Percentiles rank a stretch among this genome's conserved stretches.
Evolutionary conservation across 768 basidiomycete genomes (phyloP).

Genomic region (Pilatotrama ljubarskyi): DNA sequence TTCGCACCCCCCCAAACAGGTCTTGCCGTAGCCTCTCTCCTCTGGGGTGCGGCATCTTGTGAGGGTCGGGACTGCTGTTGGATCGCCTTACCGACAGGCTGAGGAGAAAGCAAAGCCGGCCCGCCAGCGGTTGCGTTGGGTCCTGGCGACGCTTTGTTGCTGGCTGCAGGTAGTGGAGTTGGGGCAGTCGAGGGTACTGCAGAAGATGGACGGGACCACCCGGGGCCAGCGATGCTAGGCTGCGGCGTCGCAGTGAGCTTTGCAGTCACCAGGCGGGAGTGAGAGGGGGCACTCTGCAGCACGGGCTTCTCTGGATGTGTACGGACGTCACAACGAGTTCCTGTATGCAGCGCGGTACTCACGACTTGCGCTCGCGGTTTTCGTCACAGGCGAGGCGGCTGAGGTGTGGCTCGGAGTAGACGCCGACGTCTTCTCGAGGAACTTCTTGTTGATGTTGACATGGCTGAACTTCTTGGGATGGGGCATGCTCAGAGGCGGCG

Average conservation of each 20-base stretch:
- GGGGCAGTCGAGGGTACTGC: constrained; percentile 60
- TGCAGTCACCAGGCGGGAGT: constrained; percentile 83
- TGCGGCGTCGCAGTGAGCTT: constrained; percentile 75
- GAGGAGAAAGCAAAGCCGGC: constrained; percentile 55
- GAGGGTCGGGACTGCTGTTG: constrained; percentile 57
- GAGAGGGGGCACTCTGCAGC: constrained; percentile 53
- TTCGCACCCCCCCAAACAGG: constrained; percentile 75
- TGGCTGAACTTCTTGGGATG: constrained; percentile 86
- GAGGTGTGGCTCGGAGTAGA: constrained; percentile 48
- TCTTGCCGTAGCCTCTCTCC: constrained; percentile 39
- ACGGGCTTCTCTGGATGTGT: constrained; percentile 54
- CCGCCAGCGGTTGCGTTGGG: constrained; percentile 30
- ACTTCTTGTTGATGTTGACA: constrained; percentile 95
- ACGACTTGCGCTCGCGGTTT: constrained; percentile 56
- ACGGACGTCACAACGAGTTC: constrained; percentile 1
- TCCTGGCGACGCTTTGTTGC: constrained; percentile 40
- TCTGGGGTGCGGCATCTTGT: constrained; percentile 34
- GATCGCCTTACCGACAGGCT: constrained; percentile 64
- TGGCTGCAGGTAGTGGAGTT: constrained; percentile 44
- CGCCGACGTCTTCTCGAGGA: constrained; percentile 84
- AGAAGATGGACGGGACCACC: constrained; percentile 81
- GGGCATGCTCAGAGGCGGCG: constrained; percentile 33
- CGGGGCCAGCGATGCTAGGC: constrained; percentile 58
- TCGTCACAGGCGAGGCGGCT: constrained; percentile 45
- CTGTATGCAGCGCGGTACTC: constrained; percentile 30